phyloP scores from a whole-genome alignment of 225 moss, liverwort and hornwort genomes.

The Physcomitrium patens region DNA sequence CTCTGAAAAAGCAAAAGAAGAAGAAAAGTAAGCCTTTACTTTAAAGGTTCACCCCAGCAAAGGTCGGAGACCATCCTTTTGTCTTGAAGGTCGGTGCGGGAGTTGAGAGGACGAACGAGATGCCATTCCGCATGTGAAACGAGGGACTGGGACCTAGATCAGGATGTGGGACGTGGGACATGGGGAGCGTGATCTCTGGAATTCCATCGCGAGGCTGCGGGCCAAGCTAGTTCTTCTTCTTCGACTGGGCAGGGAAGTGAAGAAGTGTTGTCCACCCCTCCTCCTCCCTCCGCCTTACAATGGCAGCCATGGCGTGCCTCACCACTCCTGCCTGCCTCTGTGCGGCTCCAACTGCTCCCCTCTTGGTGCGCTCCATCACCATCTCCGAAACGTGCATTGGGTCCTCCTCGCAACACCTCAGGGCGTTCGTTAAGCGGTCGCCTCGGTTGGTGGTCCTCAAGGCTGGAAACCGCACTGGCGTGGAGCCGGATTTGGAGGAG shows the following conservation, averaged over 20 bases:
- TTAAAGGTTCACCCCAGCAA: no score
- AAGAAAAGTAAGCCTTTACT: no score
- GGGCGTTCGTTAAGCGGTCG: not conserved
- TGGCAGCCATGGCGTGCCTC: constrained; percentile 48
- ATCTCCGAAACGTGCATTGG: not conserved
- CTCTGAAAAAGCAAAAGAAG: no score
- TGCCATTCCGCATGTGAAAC: not conserved
- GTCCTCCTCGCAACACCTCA: not conserved
- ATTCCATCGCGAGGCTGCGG: constrained; percentile 17
- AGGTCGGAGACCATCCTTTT: no score
- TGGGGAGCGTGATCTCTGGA: not conserved
- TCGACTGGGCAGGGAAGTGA: not conserved
- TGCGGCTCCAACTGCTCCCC: constrained; percentile 23
- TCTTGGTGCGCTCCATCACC: constrained; percentile 4
- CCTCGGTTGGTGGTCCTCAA: constrained; percentile 28
- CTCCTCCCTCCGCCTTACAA: no score
- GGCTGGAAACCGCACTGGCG: constrained; percentile 48
- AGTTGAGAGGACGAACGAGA: not conserved
- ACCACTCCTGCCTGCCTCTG: constrained; percentile 23
- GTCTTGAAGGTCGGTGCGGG: no score
- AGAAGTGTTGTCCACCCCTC: not conserved
- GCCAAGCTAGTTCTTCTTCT: not conserved
- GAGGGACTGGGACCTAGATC: not conserved
- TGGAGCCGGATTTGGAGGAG: constrained; percentile 83
- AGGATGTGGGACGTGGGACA: not conserved